These are phyloP conservation scores for Myrica gale DNA, from an alignment of 306 rosid species.

Conservation along the genomic window DNA sequence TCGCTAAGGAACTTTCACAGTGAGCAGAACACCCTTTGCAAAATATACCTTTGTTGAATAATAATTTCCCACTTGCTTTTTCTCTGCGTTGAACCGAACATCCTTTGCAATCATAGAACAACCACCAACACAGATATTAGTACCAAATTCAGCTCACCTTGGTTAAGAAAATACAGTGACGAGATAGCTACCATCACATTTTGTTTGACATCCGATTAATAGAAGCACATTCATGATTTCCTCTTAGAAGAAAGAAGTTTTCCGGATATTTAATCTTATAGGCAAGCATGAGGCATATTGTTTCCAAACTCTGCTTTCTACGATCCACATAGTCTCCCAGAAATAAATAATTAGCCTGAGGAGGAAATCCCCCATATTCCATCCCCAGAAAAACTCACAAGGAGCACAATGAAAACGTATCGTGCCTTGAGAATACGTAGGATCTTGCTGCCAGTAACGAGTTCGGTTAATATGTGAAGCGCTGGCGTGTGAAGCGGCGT, in stretches of 20 bases:
- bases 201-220: slow-evolving; percentile 71
- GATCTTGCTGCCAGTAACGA: no score
- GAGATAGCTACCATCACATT: slow-evolving; percentile 43
- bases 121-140: neutral
- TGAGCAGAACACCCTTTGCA: neutral
- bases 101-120: slow-evolving; percentile 93
- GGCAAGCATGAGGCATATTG: slow-evolving; percentile 89
- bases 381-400: no score
- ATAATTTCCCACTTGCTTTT: slow-evolving; percentile 92
- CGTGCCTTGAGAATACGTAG: no score
- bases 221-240: slow-evolving; percentile 92
- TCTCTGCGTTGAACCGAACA: slow-evolving; percentile 94
- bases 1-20: neutral
- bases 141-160: slow-evolving; percentile 45
- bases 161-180: slow-evolving; percentile 29
- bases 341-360: slow-evolving; percentile 77
- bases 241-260: slow-evolving; percentile 90
- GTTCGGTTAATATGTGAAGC: no score
- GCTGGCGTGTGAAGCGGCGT: no score
- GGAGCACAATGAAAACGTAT: no score
- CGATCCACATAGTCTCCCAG: slow-evolving; percentile 94
- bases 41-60: slow-evolving; percentile 78
- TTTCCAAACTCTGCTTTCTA: slow-evolving; percentile 92
- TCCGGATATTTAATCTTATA: slow-evolving; percentile 85
- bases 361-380: slow-evolving; percentile 94